phyloP scores from a whole-genome alignment of 2,329 filamentous ascomycete species.

The Fusarium sarcochroum region DNA sequence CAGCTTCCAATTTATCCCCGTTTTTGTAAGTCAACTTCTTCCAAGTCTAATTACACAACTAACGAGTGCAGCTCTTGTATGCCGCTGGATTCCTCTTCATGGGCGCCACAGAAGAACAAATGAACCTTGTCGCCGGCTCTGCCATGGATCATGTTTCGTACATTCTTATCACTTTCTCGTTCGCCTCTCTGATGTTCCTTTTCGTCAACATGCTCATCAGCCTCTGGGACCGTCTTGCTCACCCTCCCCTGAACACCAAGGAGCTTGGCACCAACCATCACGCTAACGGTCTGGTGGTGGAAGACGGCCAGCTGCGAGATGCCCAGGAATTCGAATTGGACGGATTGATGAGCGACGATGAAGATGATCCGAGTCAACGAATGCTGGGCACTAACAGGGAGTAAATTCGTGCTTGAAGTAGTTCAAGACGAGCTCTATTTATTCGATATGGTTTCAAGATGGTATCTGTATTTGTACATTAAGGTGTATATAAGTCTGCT shows the following conservation, averaged over 20 bases:
- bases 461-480: neutral
- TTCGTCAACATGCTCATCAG: constrained; percentile 89
- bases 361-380: constrained; percentile 69
- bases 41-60: constrained; percentile 3
- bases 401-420: constrained; percentile 21
- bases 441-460: neutral
- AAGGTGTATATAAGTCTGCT: neutral
- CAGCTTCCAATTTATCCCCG: constrained; percentile 68
- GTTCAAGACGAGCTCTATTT: neutral
- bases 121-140: constrained; percentile 80
- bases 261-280: constrained; percentile 55
- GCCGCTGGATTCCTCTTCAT: constrained; percentile 97
- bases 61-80: constrained; percentile 77
- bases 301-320: constrained; percentile 76
- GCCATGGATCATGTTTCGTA: constrained; percentile 92
- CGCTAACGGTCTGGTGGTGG: constrained; percentile 54
- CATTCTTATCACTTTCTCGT: constrained; percentile 89
- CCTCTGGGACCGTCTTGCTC: constrained; percentile 78
- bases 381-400: constrained; percentile 49
- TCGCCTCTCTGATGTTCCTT: constrained; percentile 91
- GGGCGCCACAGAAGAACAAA: constrained; percentile 97
- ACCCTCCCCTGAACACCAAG: constrained; percentile 55
- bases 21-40: constrained; percentile 64
- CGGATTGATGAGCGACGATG: constrained; percentile 89
- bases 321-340: constrained; percentile 96